These are phyloP conservation scores for Cyberlindnera petersonii DNA, from an alignment of 805 yeast species.

Conservation along the genomic window DNA sequence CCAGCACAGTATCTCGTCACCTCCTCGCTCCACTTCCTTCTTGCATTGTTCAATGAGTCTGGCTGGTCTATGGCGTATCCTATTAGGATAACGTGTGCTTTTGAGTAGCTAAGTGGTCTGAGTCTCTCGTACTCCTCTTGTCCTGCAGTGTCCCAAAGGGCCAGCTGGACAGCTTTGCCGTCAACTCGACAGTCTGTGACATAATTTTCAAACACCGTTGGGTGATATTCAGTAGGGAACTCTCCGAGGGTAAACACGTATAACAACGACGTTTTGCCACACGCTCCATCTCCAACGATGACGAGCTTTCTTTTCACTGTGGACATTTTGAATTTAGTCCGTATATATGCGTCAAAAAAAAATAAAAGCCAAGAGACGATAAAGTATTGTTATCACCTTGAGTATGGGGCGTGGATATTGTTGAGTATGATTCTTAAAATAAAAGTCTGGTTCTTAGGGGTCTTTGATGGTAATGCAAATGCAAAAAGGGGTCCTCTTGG, in stretches of 20 bases:
- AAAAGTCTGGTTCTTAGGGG: no score
- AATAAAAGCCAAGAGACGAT: no score
- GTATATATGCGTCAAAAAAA: no score
- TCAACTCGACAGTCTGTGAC: slow-evolving; percentile 93
- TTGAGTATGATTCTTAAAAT: no score
- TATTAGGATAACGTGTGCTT: slow-evolving; percentile 80
- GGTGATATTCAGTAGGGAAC: slow-evolving; percentile 89
- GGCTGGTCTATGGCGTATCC: slow-evolving; percentile 85
- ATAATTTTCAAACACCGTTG: slow-evolving; percentile 92
- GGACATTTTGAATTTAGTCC: slow-evolving; percentile 6
- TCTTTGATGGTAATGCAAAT: no score
- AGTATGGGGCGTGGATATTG: no score
- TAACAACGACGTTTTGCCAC: slow-evolving; percentile 88
- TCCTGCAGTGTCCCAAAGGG: slow-evolving; percentile 96
- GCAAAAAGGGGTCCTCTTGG: no score
- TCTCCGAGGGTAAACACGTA: slow-evolving; percentile 91
- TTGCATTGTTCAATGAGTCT: slow-evolving; percentile 80
- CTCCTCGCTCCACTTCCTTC: slow-evolving; percentile 84
- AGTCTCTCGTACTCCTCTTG: slow-evolving; percentile 92
- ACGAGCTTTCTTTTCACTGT: slow-evolving; percentile 67
- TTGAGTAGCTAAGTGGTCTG: slow-evolving; percentile 82
- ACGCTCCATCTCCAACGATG: slow-evolving; percentile 93
- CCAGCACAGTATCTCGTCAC: slow-evolving; percentile 76
- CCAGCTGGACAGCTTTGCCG: slow-evolving; percentile 84
- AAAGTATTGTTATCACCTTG: no score